phyloP scores from a whole-genome alignment of 345 rosid species.

The Eucalyptus curtisii region DNA sequence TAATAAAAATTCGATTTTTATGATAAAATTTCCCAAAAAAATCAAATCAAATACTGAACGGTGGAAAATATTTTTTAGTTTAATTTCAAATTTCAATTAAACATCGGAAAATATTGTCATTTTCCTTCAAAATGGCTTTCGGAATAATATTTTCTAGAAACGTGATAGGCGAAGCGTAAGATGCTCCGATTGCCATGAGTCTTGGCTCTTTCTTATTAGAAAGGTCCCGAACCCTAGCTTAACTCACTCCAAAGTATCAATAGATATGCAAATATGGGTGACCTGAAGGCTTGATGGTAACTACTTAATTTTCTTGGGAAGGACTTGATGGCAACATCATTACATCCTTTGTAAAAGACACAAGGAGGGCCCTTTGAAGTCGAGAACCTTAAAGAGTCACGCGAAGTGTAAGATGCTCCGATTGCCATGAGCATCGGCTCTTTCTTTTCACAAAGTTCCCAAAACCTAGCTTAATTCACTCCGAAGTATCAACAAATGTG shows the following conservation, averaged over 20 bases:
- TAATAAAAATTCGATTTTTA: too few relatives aligned
- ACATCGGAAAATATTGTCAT: too few relatives aligned
- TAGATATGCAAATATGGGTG: not conserved
- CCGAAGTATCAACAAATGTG: not conserved
- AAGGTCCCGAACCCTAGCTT: not conserved
- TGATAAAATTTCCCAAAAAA: too few relatives aligned
- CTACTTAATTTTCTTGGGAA: not conserved
- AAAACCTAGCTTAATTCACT: not conserved
- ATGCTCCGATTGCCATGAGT: not conserved
- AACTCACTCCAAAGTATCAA: not conserved
- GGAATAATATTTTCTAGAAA: too few relatives aligned
- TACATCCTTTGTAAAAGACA: not conserved
- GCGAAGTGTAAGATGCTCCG: too few relatives aligned
- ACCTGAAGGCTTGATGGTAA: not conserved
- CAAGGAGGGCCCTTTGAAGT: not conserved
- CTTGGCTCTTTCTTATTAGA: not conserved
- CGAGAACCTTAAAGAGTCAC: too few relatives aligned
- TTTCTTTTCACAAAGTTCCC: too few relatives aligned
- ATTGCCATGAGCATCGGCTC: too few relatives aligned
- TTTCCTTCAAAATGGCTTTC: too few relatives aligned
- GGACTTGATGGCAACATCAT: not conserved
- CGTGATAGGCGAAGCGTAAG: not conserved
- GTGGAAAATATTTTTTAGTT: too few relatives aligned
- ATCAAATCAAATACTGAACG: too few relatives aligned
- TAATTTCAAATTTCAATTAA: too few relatives aligned